Conservation (phyloP, 352 stramenopile genomes). For the Phytophthora chlamydospora region DNA sequence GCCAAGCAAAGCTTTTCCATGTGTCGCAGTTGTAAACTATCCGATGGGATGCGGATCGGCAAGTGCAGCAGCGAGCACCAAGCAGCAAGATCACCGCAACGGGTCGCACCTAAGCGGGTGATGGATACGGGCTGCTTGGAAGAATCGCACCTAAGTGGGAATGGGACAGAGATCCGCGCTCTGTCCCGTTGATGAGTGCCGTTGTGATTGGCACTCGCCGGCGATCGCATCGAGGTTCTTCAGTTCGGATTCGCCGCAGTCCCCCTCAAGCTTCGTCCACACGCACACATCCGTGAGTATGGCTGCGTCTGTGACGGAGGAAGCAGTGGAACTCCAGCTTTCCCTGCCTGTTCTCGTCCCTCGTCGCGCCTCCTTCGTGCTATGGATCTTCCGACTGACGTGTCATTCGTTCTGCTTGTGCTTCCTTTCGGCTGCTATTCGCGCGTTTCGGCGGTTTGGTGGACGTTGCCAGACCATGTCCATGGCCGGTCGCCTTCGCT, state of each 20-base stretch:
- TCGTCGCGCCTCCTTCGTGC: not conserved
- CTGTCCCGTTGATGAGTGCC: slow-evolving; percentile 24
- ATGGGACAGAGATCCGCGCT: slow-evolving; percentile 22
- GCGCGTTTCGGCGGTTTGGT: slow-evolving; percentile 11
- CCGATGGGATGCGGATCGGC: slow-evolving; percentile 10
- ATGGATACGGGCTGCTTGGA: slow-evolving; percentile 25
- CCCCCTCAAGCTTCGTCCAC: not conserved
- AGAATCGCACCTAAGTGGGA: not conserved
- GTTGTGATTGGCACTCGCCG: slow-evolving; percentile 11
- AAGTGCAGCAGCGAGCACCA: not conserved
- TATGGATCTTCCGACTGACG: slow-evolving; percentile 19
- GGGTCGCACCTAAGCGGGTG: slow-evolving; percentile 7
- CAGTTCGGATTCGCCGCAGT: slow-evolving; percentile 8
- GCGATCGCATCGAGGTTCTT: slow-evolving; percentile 8
- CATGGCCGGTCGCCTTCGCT: slow-evolving; percentile 50
- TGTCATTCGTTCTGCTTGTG: slow-evolving; percentile 5
- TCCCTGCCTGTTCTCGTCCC: not conserved
- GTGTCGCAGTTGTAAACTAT: slow-evolving; percentile 8
- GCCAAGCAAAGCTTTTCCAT: not conserved
- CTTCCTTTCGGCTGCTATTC: not conserved
- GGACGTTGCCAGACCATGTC: slow-evolving; percentile 28
- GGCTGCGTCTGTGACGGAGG: too few species aligned
- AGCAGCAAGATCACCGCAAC: slow-evolving; percentile 8
- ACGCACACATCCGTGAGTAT: slow-evolving; percentile 11
- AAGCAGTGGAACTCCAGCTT: not conserved